Conservation (phyloP, 2,329 filamentous ascomycete genomes). For the Neofusicoccum sp. region DNA sequence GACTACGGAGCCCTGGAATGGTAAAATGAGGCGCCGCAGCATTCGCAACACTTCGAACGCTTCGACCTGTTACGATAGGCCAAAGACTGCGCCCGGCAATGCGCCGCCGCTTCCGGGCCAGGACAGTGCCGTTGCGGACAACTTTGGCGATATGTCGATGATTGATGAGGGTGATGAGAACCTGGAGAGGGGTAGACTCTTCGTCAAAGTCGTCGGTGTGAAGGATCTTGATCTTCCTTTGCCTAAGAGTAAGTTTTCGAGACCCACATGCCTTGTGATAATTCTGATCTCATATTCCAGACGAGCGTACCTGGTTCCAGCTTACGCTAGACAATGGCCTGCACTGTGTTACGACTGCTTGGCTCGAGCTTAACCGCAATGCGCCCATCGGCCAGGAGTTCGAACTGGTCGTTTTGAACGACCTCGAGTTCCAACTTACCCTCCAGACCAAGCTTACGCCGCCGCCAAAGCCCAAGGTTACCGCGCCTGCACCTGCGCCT, state of each 20-base stretch:
- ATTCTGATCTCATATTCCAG: slow-evolving; percentile 44
- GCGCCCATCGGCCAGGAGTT: slow-evolving; percentile 98
- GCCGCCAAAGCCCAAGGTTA: slow-evolving; percentile 51
- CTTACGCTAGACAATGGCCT: slow-evolving; percentile 97
- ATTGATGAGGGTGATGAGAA: slow-evolving; percentile 68
- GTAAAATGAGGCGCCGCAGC: slow-evolving; percentile 68
- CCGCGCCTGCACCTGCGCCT: slow-evolving; percentile 48
- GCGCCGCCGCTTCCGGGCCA: slow-evolving; percentile 85
- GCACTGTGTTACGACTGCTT: slow-evolving; percentile 94
- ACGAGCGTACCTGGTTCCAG: slow-evolving; percentile 90
- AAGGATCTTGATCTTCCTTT: slow-evolving; percentile 92
- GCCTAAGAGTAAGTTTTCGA: slow-evolving; percentile 70
- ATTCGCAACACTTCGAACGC: slow-evolving; percentile 54
- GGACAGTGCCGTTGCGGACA: slow-evolving; percentile 69
- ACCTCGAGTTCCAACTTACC: slow-evolving; percentile 97
- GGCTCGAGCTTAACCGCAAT: slow-evolving; percentile 86
- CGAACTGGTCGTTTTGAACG: slow-evolving; percentile 92
- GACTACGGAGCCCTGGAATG: slow-evolving; percentile 97
- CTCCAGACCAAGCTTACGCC: slow-evolving; percentile 92
- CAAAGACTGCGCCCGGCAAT: slow-evolving; percentile 60
- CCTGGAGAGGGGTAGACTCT: slow-evolving; percentile 83
- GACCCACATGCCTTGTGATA: neutral
- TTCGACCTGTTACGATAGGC: slow-evolving; percentile 30
- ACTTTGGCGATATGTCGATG: slow-evolving; percentile 58
- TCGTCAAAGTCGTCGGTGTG: slow-evolving; percentile 98